Evolutionary conservation across 2,329 filamentous ascomycete genomes (phyloP).

Genomic region (Epichloe elymi): DNA sequence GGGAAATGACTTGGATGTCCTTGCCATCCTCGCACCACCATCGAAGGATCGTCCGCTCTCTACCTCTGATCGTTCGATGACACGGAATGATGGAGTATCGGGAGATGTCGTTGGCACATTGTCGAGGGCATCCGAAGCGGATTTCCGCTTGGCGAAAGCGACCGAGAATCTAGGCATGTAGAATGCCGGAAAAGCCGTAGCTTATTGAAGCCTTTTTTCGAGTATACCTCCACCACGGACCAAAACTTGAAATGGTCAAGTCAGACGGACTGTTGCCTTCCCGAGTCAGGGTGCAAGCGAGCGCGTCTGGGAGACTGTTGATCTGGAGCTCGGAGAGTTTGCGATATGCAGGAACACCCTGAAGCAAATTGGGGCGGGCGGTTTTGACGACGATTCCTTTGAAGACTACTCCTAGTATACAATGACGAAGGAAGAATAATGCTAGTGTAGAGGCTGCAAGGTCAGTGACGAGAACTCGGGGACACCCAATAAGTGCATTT

Average conservation of each 20-base stretch:
- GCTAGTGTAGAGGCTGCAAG: too few species aligned
- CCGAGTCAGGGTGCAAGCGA: background rate
- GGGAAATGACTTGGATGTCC: slow-evolving; percentile 21
- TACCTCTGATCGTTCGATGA: slow-evolving; percentile 40
- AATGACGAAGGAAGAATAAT: too few species aligned
- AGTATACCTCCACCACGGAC: background rate
- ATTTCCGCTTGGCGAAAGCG: slow-evolving; percentile 46
- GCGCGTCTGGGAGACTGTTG: background rate
- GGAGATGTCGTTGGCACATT: slow-evolving; percentile 31
- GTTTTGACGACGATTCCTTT: too few species aligned
- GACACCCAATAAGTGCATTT: too few species aligned
- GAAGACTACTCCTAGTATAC: too few species aligned
- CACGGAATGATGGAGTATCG: slow-evolving; percentile 42
- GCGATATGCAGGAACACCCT: too few species aligned
- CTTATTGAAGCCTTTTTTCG: background rate
- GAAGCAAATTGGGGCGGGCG: too few species aligned
- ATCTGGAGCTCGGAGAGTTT: background rate
- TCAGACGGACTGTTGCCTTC: background rate
- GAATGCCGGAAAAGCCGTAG: slow-evolving; percentile 16
- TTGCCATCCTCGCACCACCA: slow-evolving; percentile 30
- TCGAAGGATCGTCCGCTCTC: slow-evolving; percentile 35
- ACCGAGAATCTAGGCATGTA: slow-evolving; percentile 52
- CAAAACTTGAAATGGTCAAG: background rate
- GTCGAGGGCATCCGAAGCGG: slow-evolving; percentile 40
- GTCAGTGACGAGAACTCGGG: too few species aligned